Evolutionary conservation across 495 filamentous ascomycete genomes (phyloP), one percentile per base, ranked within the genome.

Genomic region (Tuber indicum): DNA sequence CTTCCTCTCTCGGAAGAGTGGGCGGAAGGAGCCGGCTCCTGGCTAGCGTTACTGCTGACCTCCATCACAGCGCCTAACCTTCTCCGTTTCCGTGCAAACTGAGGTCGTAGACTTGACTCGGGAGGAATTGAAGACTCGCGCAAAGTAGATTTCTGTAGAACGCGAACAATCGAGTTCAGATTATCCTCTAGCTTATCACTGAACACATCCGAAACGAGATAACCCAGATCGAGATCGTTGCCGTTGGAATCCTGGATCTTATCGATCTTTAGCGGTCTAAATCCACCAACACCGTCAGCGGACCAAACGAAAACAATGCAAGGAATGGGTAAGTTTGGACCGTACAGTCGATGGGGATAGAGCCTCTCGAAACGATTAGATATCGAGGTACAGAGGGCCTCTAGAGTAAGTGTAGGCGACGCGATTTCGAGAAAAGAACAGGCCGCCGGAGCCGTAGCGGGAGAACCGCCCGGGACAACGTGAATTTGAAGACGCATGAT

Each of bases 401-500:
- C 78, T 10, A 83, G 82, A 14, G 82, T 75, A 17, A 81, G 72
- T 6, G 36, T 26, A 39, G 78, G 76, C 36, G 74, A 75, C 46
- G 81, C 78, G 76, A 83, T 76, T 72, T 83, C 82, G 69, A 83
- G 76, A 66, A 83, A 83, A 26, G 72, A 73, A 75, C 62, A 77
- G n/a, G 43, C 41, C 14, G 79, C 72, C 19, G 42, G n/a, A 16
- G 70, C 72, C 1, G 69, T 74, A 8, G 17, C 70, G 21, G 17
- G 62, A 43, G 74, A 66, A 45, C 75, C 58, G 2, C 74, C 49
- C 8, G 76, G 81, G 36, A 78, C 71, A 44, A 83, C 75, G 62
- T 83, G 81, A 14, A 83, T 66, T 58, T 83, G 81, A 44, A 83
- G 76, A 76, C 82, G 82, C 81, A 83, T 83, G 44, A 47, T 71